phyloP scores from a whole-genome alignment of 1,139 yeast genomes.

The Suhomyces kunorum region DNA sequence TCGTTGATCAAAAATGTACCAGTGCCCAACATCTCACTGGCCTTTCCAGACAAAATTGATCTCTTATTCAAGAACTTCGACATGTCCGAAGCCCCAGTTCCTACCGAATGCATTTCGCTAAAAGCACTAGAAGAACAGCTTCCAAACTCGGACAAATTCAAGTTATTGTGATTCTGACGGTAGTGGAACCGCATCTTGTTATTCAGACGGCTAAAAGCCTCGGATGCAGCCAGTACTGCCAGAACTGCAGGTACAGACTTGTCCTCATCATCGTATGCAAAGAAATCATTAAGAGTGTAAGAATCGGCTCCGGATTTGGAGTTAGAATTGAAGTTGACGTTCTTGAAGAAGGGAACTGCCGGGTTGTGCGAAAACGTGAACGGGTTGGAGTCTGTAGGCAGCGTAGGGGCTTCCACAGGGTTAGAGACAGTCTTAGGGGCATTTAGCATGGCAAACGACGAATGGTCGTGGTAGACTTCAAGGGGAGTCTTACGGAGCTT shows the following conservation, averaged over 20 bases:
- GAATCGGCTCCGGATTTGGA: constrained; percentile 24
- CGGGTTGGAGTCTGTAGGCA: constrained; percentile 14
- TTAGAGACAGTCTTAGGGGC: constrained; percentile 5
- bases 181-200: constrained; percentile 46
- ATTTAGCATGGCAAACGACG: constrained; percentile 39
- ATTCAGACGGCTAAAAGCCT: constrained; percentile 4
- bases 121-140: constrained; percentile 9
- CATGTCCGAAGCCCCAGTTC: constrained; percentile 23
- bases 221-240: constrained; percentile 3
- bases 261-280: constrained; percentile 22
- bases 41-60: constrained; percentile 50
- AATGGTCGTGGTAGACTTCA: constrained; percentile 33
- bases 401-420: constrained; percentile 11
- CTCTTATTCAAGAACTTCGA: constrained; percentile 44
- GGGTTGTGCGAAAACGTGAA: constrained; percentile 11
- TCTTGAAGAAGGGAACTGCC: constrained; percentile 42
- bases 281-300: constrained; percentile 43
- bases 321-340: constrained; percentile 40
- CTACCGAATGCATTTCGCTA: constrained; percentile 6
- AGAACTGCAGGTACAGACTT: neutral
- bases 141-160: constrained; percentile 31
- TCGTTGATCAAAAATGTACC: constrained; percentile 52
- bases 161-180: constrained; percentile 44
- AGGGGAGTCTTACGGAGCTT: constrained; percentile 27
- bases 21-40: constrained; percentile 57